Evolutionary conservation across 192 early-diverging fungal genomes (phyloP), one percentile per base, ranked within the genome.

Genomic region (Entomortierella beljakovae): DNA sequence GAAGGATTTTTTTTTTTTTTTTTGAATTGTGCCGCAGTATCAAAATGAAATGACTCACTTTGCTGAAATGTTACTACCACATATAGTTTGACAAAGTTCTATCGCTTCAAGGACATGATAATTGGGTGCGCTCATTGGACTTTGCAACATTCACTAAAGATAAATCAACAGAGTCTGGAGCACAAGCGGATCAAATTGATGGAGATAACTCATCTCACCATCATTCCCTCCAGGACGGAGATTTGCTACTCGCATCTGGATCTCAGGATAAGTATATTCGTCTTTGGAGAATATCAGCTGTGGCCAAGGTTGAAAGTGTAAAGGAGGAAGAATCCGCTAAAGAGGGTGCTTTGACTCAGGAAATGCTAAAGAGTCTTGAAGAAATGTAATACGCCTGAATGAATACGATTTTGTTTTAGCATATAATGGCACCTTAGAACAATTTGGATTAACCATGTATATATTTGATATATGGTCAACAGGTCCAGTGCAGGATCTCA

Each of bases 261-360:
- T 94, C 94, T 32, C 93, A 98, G 80, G 98, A 99, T 84, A 92
- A 91, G 80, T 94, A 96, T 74, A 92, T 98, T 65, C 89, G 98
- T 22, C 80, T 97, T 26, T 99, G 98, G 98, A 91, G 89, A 67
- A 84, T 96, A 49, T 81, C 88, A 13, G 77, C 71, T 20, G 73
- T 81, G 16, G 42, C 55, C n/a, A 53, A 42, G 18, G 9, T 25
- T 15, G 35, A 56, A 2, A 43, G 67, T 34, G 25, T 29, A 16
- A 53, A 70, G 16, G 57, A 69, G 61, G 34, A 58, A 37, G 28
- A 55, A n/a, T 35, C 28, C 7, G 22, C 57, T 2, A 26, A 64
- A 51, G 76, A 64, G 25, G 69, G 66, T 22, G 56, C 43, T 13
- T 72, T 71, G 38, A 81, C 75, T 7, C 82, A 83, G 26, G 86